Conservation (phyloP, 176 grass and related monocot genomes). For the Oropetium thomaeum region DNA sequence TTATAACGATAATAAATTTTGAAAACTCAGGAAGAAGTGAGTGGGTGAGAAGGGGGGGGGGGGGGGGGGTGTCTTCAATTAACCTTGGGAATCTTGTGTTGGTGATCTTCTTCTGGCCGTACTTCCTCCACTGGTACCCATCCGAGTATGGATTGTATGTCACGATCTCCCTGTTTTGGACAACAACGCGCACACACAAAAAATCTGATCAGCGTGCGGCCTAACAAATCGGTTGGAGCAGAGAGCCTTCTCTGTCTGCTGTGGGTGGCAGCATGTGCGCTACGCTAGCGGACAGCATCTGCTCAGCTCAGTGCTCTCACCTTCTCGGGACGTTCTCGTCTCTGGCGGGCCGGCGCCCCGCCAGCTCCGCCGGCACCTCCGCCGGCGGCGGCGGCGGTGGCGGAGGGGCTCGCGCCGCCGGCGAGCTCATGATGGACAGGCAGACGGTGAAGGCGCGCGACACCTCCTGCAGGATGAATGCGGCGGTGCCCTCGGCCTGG, state of each 20-base stretch:
- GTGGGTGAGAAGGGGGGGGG: neutral
- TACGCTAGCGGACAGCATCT: neutral
- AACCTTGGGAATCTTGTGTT: slow-evolving; percentile 48
- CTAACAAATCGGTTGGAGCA: neutral
- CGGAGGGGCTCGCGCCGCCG: neutral
- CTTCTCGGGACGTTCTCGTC: slow-evolving; percentile 26
- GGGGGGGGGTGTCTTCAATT: no score
- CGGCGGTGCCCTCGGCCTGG: slow-evolving; percentile 48
- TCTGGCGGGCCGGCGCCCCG: neutral
- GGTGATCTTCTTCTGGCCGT: slow-evolving; percentile 65
- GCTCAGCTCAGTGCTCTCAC: no score
- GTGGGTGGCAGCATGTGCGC: neutral
- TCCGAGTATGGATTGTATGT: slow-evolving; percentile 43
- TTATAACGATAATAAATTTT: no score
- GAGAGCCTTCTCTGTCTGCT: neutral
- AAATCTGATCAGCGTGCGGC: neutral
- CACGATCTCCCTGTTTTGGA: slow-evolving; percentile 5
- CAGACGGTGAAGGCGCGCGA: slow-evolving; percentile 49
- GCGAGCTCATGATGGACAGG: slow-evolving; percentile 30
- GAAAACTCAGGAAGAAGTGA: no score
- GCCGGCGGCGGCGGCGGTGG: neutral
- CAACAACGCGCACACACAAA: neutral
- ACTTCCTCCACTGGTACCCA: slow-evolving; percentile 67
- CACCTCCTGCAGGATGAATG: slow-evolving; percentile 43
- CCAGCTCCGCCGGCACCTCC: neutral